These are phyloP conservation scores for Incumbomyces delicatus DNA, from an alignment of 2,329 filamentous ascomycete species.

Conservation along the genomic window DNA sequence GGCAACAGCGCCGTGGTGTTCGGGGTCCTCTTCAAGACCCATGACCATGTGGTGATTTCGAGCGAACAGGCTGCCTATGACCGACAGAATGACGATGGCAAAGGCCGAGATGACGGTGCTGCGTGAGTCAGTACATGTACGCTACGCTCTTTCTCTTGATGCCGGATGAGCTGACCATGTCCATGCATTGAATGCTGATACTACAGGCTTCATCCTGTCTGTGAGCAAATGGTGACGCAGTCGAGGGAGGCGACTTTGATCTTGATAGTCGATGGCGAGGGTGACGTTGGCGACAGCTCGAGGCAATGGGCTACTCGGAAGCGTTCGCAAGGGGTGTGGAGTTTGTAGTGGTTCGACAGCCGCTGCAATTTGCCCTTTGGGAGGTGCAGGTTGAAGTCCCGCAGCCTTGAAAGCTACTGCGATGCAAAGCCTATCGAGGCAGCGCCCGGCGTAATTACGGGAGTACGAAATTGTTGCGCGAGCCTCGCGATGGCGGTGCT, in stretches of 20 bases:
- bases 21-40: constrained; percentile 54
- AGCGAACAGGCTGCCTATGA: constrained; percentile 64
- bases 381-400: too few species aligned
- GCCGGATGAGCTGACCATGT: constrained; percentile 58
- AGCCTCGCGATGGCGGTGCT: too few species aligned
- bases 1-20: constrained; percentile 68
- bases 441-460: too few species aligned
- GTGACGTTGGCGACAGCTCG: too few species aligned
- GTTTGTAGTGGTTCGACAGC: too few species aligned
- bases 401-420: too few species aligned
- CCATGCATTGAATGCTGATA: constrained; percentile 88
- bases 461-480: too few species aligned
- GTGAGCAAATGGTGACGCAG: constrained; percentile 1
- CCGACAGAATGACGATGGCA: constrained; percentile 54
- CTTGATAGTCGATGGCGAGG: too few species aligned
- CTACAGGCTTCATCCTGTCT: constrained; percentile 80
- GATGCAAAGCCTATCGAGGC: too few species aligned
- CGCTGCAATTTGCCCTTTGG: too few species aligned
- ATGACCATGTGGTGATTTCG: constrained; percentile 75
- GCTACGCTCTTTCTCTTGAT: neutral
- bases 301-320: too few species aligned
- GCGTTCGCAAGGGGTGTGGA: too few species aligned
- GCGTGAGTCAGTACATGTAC: constrained; percentile 8
- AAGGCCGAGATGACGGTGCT: constrained; percentile 63
- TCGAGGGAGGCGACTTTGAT: neutral